Base-by-base conservation (phyloP, 495 filamentous ascomycete species). In the Cercophora newfieldiana region DNA sequence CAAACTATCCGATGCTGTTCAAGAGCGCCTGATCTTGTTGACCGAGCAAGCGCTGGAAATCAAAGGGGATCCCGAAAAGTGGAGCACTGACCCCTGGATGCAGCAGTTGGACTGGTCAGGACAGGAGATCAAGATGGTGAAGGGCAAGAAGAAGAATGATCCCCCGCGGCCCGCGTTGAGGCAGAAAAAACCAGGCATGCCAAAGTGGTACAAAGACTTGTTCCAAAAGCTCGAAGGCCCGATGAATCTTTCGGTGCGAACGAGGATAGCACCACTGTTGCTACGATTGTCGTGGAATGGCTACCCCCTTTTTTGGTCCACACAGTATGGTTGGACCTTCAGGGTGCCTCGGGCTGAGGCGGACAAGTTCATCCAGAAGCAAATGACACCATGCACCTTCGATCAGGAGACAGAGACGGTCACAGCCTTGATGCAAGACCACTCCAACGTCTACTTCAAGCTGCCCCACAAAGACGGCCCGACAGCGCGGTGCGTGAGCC, bases 381-480 rank as follows among this genome's bases (percentile, higher is more conserved):
- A 90, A 14, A 86, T 97, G 69, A 80, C 86, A 21, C 78, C 84
- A 51, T 94, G 92, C 68, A 87, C 94, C 64, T 88, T 96, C 82
- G 73, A 78, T 7, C 91, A 95, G 65, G 94, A 96, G 67, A 83
- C 87, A 64, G 85, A 88, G 63, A 61, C 74, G 22, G 73, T n/a
- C n/a, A n/a, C n/a, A n/a, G n/a, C 74, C 7, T 75, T 97, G 26
- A 84, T 86, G 22, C 85, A 92, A 66, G 93, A 98, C 72, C 67
- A 53, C 10, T 75, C 79, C 16, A 79, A 89, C 68, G 72, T 82
- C 7, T 99, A 96, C 76, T 97, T 94, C 79, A 99, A 98, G 71
- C 80, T 99, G 28, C 95, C 95, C 1, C 95, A 99, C 75, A 97
- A 96, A 68, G 93, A 97, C 75, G 95, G 95, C 0, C 95, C 94